Conservation (phyloP, 2,329 filamentous ascomycete genomes). For the Aspergillus sclerotialis region DNA sequence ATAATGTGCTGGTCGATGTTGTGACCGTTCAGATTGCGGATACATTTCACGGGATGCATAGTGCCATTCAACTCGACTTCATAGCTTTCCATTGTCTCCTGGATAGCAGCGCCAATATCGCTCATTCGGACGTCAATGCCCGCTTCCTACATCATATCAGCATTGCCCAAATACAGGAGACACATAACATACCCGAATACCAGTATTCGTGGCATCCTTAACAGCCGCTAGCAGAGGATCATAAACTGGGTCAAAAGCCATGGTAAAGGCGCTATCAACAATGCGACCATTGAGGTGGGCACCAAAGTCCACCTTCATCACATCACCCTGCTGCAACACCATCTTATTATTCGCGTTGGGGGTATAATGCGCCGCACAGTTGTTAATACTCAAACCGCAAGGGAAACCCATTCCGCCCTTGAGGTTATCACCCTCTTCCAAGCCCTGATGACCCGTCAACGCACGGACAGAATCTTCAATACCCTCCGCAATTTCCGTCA, state of each 20-base stretch:
- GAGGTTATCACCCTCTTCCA: conserved; percentile 71
- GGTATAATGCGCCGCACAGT: conserved; percentile 79
- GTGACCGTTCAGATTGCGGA: conserved; percentile 83
- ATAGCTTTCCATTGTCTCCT: conserved; percentile 90
- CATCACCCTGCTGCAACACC: conserved; percentile 57
- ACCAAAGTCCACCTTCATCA: conserved; percentile 69
- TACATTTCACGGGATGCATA: conserved; percentile 73
- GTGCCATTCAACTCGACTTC: conserved; percentile 76
- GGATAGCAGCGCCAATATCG: conserved; percentile 75
- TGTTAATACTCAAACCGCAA: conserved; percentile 74
- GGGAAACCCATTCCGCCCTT: conserved; percentile 82
- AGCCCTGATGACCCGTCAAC: conserved; percentile 66
- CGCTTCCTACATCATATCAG: conserved; percentile 55
- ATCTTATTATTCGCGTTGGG: conserved; percentile 83
- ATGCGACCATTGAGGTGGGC: conserved; percentile 65
- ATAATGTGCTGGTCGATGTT: conserved; percentile 85
- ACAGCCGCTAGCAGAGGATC: conserved; percentile 61
- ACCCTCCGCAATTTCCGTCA: conserved; percentile 78
- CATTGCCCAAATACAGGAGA: background rate
- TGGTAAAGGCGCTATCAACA: conserved; percentile 64
- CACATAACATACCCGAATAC: conserved; percentile 54
- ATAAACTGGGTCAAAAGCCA: conserved; percentile 62
- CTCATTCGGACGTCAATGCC: conserved; percentile 87
- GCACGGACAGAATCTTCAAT: conserved; percentile 78
- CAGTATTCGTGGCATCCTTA: conserved; percentile 64